Conservation (phyloP, 2,329 filamentous ascomycete species). For the Diaporthe helianthi region DNA sequence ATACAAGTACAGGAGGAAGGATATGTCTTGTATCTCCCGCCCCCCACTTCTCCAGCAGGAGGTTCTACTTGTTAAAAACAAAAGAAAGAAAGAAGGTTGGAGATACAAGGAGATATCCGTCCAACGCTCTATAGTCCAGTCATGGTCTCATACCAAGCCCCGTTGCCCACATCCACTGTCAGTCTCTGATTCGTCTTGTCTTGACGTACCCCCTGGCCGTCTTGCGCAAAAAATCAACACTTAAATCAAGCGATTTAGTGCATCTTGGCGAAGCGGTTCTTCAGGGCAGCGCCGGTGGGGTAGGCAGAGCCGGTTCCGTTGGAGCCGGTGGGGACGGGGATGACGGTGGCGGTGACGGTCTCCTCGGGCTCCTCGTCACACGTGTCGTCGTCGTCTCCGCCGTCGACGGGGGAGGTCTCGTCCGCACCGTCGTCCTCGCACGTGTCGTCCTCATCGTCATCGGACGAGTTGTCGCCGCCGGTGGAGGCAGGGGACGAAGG, state of each 20-base stretch:
- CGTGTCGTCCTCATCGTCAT: conserved; percentile 24
- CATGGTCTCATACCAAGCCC: conserved; percentile 35
- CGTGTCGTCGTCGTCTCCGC: conserved; percentile 29
- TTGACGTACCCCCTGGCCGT: not conserved
- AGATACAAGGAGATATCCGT: conserved; percentile 27
- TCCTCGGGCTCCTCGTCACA: conserved; percentile 30
- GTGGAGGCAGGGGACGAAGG: not conserved
- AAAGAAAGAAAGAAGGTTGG: conserved; percentile 26
- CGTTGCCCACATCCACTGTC: conserved; percentile 1
- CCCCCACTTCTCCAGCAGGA: not conserved
- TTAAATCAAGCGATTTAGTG: conserved; percentile 26
- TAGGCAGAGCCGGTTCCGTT: conserved; percentile 31
- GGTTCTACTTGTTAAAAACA: conserved; percentile 26
- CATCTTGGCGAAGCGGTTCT: conserved; percentile 34
- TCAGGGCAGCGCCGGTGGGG: conserved; percentile 31
- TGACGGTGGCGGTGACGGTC: conserved; percentile 34
- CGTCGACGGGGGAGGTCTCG: not conserved
- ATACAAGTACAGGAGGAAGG: not conserved
- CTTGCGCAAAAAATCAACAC: not conserved
- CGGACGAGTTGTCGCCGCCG: not conserved
- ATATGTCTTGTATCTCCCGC: conserved; percentile 19
- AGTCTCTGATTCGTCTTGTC: not conserved
- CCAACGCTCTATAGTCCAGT: conserved; percentile 26
- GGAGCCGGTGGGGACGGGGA: conserved; percentile 24
- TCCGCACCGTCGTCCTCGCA: conserved; percentile 29